Evolutionary conservation across 179 eudicot species (phyloP).

Genomic region (Gypsophila paniculata): DNA sequence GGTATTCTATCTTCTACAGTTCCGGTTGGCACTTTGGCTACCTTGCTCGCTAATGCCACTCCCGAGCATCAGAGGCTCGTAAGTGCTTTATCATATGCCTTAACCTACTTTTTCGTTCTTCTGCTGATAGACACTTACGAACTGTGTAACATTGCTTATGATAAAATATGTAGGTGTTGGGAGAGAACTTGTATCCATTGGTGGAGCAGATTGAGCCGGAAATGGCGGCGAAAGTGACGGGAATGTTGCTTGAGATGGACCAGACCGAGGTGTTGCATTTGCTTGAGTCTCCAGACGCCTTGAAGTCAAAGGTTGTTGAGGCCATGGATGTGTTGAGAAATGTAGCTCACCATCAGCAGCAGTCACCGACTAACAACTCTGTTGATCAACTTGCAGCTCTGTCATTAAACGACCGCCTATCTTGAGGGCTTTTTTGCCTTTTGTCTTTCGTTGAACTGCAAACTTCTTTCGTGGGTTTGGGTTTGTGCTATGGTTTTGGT

Average conservation of each 20-base stretch:
- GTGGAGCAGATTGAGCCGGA: conserved; percentile 73
- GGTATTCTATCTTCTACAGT: conserved; percentile 48
- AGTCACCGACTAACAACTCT: conserved; percentile 12
- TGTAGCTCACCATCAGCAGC: conserved; percentile 42
- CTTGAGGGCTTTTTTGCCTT: not conserved
- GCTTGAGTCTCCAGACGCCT: conserved; percentile 68
- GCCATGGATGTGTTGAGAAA: conserved; percentile 72
- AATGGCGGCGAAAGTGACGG: conserved; percentile 73
- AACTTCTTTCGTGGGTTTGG: not conserved
- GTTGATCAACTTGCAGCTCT: conserved; percentile 52
- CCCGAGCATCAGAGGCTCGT: conserved; percentile 59
- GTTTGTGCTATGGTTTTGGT: not conserved
- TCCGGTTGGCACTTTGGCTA: conserved; percentile 65
- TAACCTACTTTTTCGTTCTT: not conserved
- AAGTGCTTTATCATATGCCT: not conserved
- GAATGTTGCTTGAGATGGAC: conserved; percentile 91
- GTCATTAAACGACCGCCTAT: conserved; percentile 41
- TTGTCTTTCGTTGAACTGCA: not conserved
- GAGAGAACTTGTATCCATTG: conserved; percentile 68
- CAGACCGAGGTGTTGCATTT: conserved; percentile 75
- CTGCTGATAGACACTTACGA: too few species aligned
- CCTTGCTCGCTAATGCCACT: conserved; percentile 71
- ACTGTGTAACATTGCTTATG: too few species aligned
- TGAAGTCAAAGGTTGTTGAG: conserved; percentile 69
- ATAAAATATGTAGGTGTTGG: conserved; percentile 48